Evolutionary conservation across 177 flowering plant species (phyloP).

Genomic region (Vitis hybrid): DNA sequence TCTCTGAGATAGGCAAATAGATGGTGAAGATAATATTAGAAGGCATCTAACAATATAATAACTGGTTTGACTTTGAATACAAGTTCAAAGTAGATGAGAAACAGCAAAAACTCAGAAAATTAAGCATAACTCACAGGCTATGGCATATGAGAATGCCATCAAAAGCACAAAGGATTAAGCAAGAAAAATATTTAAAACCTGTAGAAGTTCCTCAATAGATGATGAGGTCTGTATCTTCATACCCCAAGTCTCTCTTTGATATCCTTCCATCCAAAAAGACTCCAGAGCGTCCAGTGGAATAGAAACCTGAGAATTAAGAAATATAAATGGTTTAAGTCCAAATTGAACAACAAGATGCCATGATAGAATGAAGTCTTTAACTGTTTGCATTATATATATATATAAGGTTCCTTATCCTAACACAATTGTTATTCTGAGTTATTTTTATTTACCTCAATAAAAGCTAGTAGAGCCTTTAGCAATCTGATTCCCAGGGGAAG

Average conservation of each 20-base stretch:
- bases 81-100: no score
- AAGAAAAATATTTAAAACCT: conserved; percentile 40
- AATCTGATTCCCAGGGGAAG: conserved; percentile 60
- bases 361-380: neutral
- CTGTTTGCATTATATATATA: no score
- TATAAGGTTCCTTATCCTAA: no score
- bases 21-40: no score
- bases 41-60: no score
- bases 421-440: neutral
- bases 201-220: conserved; percentile 69
- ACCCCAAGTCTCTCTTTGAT: conserved; percentile 60
- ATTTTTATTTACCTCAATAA: conserved; percentile 61
- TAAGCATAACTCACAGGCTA: no score
- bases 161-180: neutral
- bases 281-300: conserved; percentile 72
- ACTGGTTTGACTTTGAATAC: no score
- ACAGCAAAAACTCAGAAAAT: no score
- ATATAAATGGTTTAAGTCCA: neutral
- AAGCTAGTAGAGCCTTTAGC: conserved; percentile 62
- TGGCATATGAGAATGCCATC: no score
- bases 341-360: neutral
- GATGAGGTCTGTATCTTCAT: conserved; percentile 53
- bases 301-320: conserved; percentile 45
- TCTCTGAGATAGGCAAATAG: no score
- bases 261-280: conserved; percentile 66